Evolutionary conservation across 305 asterid genomes (phyloP), one percentile per base, ranked within the genome.

Genomic region (Coffea humblotiana): DNA sequence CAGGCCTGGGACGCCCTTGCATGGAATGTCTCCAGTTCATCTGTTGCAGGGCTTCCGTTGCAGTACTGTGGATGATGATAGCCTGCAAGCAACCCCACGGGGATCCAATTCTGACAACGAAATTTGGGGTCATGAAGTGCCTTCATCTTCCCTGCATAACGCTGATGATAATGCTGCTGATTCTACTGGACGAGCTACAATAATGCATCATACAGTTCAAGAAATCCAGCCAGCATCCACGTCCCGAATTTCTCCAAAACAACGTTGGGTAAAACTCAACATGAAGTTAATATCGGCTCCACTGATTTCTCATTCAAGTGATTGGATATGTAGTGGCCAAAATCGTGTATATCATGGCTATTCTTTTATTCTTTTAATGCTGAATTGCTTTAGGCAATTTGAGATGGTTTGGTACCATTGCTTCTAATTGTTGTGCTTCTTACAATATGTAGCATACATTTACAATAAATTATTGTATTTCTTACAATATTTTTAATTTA

Each of bases 11-110:
- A 91, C 98, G 3, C 98, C 97, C 1, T 77, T 88, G 6, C 92
- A 67, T 79, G 85, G 90, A 84, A 79, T 86, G 76, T 96, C 99
- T 2, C 98, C 98, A 0, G 73, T 94, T 74, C 95, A 92, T 82
- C 89, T 94, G 40, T 85, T 91, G 48, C 92, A 10, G 45, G 45
- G 89, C 49, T 79, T 85, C 68, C 78, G 83, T 72, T 75, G 82
- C 43, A 78, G 88, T 10, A 47, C 8, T 2, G 1, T 45, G 43
- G 5, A 40, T 3, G 93, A 86, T n/a, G 93, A 86, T 43, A 88
- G 90, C 58, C 68, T 72, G 63, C 92, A 82, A 35, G 64, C 72
- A 23, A 88, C 96, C 8, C 92, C 91, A 0, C 75, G 75, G 7
- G 79, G 56, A 74, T 78, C 86, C 3, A 78, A 71, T 82, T 80